Evolutionary conservation across 306 rosid genomes (phyloP).

Genomic region (Vigna unguiculata): DNA sequence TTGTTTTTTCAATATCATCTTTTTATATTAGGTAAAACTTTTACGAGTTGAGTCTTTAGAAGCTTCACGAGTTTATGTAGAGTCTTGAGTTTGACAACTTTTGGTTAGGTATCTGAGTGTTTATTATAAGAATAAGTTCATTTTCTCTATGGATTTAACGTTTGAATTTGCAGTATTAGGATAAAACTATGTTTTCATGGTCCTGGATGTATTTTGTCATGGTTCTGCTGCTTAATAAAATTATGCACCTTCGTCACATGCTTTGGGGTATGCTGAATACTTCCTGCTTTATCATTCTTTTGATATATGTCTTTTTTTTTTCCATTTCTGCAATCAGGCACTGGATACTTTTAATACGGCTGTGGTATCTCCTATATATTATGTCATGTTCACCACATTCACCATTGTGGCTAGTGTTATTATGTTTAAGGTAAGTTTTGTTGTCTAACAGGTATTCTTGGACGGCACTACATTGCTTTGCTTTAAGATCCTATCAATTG

Average conservation of each 20-base stretch:
- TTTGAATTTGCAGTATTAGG: conserved; percentile 30
- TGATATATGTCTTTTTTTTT: conserved; percentile 30
- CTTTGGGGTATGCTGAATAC: not conserved
- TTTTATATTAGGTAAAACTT: not conserved
- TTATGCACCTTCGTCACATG: not conserved
- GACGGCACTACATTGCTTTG: not conserved
- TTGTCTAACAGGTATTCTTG: conserved; percentile 32
- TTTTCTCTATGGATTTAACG: conserved; percentile 19
- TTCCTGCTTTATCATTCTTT: conserved; percentile 27
- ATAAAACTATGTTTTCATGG: conserved; percentile 3
- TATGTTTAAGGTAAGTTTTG: conserved; percentile 87
- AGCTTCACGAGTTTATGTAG: not conserved
- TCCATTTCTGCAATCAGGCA: conserved; percentile 68
- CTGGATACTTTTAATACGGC: conserved; percentile 98
- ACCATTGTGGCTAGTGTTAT: conserved; percentile 97
- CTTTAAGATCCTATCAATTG: conserved; percentile 17
- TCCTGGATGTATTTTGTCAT: conserved; percentile 7
- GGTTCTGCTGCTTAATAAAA: conserved; percentile 15
- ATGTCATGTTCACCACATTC: conserved; percentile 96
- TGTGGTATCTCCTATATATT: conserved; percentile 99
- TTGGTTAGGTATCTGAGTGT: conserved; percentile 34
- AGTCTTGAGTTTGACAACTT: not conserved
- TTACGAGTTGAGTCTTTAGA: not conserved
- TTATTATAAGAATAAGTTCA: conserved; percentile 27
- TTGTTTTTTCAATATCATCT: not conserved